Evolutionary conservation across 305 asterid species (phyloP).

Genomic region (Rubia peregrina): DNA sequence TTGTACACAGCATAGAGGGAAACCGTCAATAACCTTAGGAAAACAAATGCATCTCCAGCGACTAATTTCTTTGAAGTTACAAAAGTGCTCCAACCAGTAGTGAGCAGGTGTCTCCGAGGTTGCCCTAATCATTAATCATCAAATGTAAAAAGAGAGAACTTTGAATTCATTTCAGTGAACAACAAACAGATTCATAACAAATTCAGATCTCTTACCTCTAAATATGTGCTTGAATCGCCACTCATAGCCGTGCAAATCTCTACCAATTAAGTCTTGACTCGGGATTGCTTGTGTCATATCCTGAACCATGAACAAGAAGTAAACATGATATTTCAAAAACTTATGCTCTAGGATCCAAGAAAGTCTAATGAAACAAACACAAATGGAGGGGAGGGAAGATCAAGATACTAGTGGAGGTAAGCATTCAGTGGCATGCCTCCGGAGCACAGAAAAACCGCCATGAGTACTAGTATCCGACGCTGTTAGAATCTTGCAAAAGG

Average conservation of each 20-base stretch:
- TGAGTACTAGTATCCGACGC: conserved; percentile 95
- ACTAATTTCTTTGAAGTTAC: conserved; percentile 77
- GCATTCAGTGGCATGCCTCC: conserved; percentile 86
- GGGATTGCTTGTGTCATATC: conserved; percentile 83
- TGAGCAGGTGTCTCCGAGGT: conserved; percentile 83
- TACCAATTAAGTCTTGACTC: conserved; percentile 78
- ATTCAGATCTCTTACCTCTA: conserved; percentile 42
- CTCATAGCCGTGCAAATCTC: conserved; percentile 74
- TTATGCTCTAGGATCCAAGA: neutral
- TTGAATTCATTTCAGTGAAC: neutral
- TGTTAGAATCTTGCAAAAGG: conserved; percentile 71
- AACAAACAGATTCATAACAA: neutral
- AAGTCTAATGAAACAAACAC: neutral
- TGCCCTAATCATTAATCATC: conserved; percentile 46
- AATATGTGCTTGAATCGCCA: conserved; percentile 72
- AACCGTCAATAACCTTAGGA: conserved; percentile 48
- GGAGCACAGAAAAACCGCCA: conserved; percentile 89
- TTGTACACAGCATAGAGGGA: neutral
- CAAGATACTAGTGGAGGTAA: conserved; percentile 57
- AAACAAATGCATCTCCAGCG: conserved; percentile 77
- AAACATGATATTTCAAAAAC: neutral
- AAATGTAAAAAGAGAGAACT: neutral
- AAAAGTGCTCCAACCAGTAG: conserved; percentile 95
- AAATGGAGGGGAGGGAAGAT: conserved; percentile 1
- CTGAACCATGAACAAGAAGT: conserved; percentile 23